These are phyloP conservation scores for Macrolepiota albuminosa DNA, from an alignment of 768 basidiomycete species.

Conservation along the genomic window DNA sequence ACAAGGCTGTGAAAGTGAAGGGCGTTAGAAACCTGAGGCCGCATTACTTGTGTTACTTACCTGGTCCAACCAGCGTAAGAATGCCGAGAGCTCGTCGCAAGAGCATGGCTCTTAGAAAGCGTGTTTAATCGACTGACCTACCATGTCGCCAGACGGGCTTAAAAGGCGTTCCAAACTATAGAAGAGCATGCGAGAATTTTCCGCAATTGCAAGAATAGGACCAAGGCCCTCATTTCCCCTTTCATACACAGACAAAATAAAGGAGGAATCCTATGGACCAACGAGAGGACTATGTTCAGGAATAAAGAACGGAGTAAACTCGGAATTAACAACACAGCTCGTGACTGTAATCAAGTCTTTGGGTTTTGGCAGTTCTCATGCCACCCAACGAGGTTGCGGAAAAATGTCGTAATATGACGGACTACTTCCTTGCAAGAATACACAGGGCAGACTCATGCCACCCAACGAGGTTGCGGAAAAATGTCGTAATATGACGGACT, in stretches of 20 bases:
- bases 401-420: constrained; percentile 6
- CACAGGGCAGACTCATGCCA: too few relatives aligned
- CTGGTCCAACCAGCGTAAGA: constrained; percentile 36
- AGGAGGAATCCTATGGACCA: constrained; percentile 9
- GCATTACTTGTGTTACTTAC: constrained; percentile 21
- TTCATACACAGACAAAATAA: constrained; percentile 6
- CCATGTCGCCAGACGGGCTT: constrained; percentile 9
- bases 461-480: constrained; percentile 11
- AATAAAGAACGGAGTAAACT: constrained; percentile 21
- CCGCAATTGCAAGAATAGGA: constrained; percentile 19
- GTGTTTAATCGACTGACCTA: constrained; percentile 2
- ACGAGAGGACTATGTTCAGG: background rate
- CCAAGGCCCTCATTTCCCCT: constrained; percentile 11
- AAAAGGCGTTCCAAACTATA: constrained; percentile 12
- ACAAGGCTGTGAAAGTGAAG: constrained; percentile 26
- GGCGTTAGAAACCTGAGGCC: background rate
- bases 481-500: background rate
- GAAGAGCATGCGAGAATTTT: constrained; percentile 19
- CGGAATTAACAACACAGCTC: constrained; percentile 17
- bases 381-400: constrained; percentile 7
- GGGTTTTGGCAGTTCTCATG: background rate
- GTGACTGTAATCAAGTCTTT: constrained; percentile 11
- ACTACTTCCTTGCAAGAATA: background rate
- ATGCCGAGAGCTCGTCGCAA: constrained; percentile 28
- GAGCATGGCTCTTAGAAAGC: constrained; percentile 25